phyloP scores from a whole-genome alignment of 2,329 filamentous ascomycete species.

The Colletotrichum tamarilloi region DNA sequence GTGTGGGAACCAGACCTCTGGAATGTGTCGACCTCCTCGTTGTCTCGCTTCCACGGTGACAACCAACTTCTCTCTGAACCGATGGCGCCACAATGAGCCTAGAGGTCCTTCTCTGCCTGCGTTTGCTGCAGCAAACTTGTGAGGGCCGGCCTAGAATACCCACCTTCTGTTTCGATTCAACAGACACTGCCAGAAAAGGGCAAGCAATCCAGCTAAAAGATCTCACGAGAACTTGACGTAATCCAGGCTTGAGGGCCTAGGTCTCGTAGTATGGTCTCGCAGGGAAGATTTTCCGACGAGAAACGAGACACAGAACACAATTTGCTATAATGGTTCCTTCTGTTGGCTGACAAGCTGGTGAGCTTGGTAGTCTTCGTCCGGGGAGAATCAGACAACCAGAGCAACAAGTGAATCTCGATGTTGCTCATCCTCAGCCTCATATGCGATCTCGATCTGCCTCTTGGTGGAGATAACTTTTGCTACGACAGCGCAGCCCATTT shows the following conservation, averaged over 20 bases:
- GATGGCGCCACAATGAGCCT: constrained; percentile 13
- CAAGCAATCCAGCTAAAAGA: background rate
- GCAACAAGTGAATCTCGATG: background rate
- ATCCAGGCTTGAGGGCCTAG: background rate
- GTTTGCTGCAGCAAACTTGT: background rate
- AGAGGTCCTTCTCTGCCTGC: constrained; percentile 15
- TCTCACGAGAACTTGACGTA: constrained; percentile 1
- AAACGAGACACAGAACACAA: background rate
- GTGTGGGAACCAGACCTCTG: constrained; percentile 22
- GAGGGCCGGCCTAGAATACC: constrained; percentile 14
- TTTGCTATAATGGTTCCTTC: background rate
- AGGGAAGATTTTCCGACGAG: background rate
- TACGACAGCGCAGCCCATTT: background rate
- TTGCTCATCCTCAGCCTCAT: background rate
- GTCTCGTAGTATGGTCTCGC: background rate
- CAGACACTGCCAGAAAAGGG: background rate
- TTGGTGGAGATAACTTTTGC: background rate
- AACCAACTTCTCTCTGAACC: constrained; percentile 5
- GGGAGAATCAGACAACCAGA: background rate
- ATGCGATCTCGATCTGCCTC: constrained; percentile 22
- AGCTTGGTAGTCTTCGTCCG: background rate
- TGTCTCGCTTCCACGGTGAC: constrained; percentile 34
- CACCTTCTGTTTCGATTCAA: background rate
- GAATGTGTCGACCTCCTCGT: constrained; percentile 26
- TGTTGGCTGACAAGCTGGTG: background rate